phyloP scores from a whole-genome alignment of 306 rosid genomes.

The Vigna trinervia region DNA sequence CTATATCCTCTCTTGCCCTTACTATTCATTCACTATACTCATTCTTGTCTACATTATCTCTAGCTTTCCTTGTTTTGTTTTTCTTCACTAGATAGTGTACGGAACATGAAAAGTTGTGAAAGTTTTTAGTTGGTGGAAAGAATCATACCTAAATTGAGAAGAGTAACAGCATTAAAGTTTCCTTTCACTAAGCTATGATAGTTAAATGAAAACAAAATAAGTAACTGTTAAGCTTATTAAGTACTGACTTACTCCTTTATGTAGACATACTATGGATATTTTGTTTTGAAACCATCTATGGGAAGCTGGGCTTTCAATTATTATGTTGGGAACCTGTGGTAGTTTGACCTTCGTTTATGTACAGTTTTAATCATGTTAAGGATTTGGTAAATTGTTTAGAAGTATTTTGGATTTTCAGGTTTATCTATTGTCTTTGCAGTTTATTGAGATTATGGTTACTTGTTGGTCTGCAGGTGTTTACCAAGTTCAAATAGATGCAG shows the following conservation, averaged over 20 bases:
- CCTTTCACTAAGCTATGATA: not conserved
- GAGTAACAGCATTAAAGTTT: not conserved
- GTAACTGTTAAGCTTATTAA: not conserved
- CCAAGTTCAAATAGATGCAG: constrained; percentile 77
- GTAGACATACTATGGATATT: not conserved
- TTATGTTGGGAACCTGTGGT: not conserved
- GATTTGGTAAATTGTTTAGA: not conserved
- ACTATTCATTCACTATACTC: constrained; percentile 40
- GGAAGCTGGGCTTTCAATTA: not conserved
- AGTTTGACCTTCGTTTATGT: constrained; percentile 21
- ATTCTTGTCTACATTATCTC: constrained; percentile 26
- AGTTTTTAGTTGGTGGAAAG: not conserved
- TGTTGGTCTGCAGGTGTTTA: constrained; percentile 67
- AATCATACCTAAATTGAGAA: not conserved
- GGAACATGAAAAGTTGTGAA: not conserved
- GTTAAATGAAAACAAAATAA: not conserved
- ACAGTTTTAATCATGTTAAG: constrained; percentile 19
- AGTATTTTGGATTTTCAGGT: not conserved
- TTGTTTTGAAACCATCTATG: not conserved
- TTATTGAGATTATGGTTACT: not conserved
- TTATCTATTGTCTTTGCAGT: not conserved
- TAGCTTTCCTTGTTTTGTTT: constrained; percentile 24
- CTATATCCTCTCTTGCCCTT: constrained; percentile 33
- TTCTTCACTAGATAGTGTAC: constrained; percentile 3
- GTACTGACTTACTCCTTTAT: not conserved